Conservation (phyloP, 345 rosid species). For the Pelargonium nanum region DNA sequence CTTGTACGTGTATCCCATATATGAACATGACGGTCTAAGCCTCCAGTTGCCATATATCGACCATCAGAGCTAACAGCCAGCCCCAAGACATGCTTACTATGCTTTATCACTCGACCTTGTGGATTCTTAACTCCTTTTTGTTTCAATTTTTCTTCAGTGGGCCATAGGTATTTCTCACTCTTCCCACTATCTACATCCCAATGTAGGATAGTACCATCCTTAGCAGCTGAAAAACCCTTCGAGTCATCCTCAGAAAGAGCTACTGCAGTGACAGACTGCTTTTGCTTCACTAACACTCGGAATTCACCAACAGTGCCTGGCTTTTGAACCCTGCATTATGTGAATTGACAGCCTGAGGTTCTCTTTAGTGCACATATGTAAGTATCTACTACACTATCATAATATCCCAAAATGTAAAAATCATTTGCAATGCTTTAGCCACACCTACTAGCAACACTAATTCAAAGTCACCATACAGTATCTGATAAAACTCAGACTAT, state of each 20-base stretch:
- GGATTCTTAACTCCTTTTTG: slow-evolving; percentile 72
- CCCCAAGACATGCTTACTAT: slow-evolving; percentile 63
- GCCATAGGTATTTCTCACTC: slow-evolving; percentile 62
- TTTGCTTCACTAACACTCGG: slow-evolving; percentile 51
- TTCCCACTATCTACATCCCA: slow-evolving; percentile 85
- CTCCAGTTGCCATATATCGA: slow-evolving; percentile 87
- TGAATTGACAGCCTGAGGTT: slow-evolving; percentile 4
- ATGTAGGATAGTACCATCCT: slow-evolving; percentile 70
- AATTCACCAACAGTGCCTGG: slow-evolving; percentile 45
- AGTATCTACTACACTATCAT: slow-evolving; percentile 5
- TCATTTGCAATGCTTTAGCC: not conserved
- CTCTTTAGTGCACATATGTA: not conserved
- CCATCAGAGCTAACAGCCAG: slow-evolving; percentile 91
- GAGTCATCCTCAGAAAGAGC: slow-evolving; percentile 79
- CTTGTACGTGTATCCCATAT: slow-evolving; percentile 87
- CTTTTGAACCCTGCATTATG: slow-evolving; percentile 52
- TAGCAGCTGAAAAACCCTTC: slow-evolving; percentile 84
- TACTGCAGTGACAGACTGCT: slow-evolving; percentile 66
- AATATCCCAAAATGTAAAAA: not conserved
- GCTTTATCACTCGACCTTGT: slow-evolving; percentile 54
- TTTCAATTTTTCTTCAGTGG: slow-evolving; percentile 51
- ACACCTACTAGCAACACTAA: not conserved
- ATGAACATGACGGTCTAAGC: slow-evolving; percentile 90
- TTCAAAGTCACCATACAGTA: not conserved
- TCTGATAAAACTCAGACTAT: no score